A percentile compares a stretch with the other conserved stretches of the same genome.
Evolutionary conservation across 352 stramenopile species (phyloP).

Genomic region (Halophytophthora batemanensis): DNA sequence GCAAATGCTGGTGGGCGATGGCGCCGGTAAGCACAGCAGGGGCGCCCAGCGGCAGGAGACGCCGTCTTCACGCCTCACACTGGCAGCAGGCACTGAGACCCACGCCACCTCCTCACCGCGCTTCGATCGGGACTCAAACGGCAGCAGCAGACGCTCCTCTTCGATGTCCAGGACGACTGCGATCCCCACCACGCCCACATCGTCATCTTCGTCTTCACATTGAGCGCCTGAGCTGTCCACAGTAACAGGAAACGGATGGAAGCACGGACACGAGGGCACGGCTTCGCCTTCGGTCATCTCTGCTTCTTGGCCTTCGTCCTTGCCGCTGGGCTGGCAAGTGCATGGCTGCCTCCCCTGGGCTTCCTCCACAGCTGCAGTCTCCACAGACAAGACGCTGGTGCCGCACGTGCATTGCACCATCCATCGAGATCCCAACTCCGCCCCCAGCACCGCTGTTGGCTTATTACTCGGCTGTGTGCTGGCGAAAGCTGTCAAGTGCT

Average conservation of each 20-base stretch:
- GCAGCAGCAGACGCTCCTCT: conserved; percentile 35
- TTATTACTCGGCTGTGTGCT: conserved; percentile 11
- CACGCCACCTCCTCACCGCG: conserved; percentile 25
- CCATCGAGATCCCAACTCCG: neutral
- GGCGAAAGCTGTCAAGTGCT: conserved; percentile 27
- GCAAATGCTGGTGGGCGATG: neutral
- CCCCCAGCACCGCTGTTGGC: neutral
- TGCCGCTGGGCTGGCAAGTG: conserved; percentile 6
- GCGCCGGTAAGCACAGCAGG: neutral
- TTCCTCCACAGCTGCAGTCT: conserved; percentile 8
- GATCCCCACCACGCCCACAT: conserved; percentile 17
- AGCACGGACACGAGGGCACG: conserved; percentile 13
- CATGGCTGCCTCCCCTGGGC: conserved; percentile 18
- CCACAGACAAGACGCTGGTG: conserved; percentile 31
- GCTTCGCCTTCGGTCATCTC: neutral
- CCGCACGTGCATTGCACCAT: conserved; percentile 46
- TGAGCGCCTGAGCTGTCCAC: conserved; percentile 1
- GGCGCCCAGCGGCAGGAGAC: conserved; percentile 1
- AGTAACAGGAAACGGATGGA: conserved; percentile 33
- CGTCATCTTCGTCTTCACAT: conserved; percentile 14
- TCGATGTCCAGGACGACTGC: conserved; percentile 24
- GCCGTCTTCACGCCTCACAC: conserved; percentile 16
- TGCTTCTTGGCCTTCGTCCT: neutral
- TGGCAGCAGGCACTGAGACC: conserved; percentile 26
- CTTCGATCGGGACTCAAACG: conserved; percentile 29